Base-by-base conservation (phyloP, 768 basidiomycete species). In the Mycena crocata region DNA sequence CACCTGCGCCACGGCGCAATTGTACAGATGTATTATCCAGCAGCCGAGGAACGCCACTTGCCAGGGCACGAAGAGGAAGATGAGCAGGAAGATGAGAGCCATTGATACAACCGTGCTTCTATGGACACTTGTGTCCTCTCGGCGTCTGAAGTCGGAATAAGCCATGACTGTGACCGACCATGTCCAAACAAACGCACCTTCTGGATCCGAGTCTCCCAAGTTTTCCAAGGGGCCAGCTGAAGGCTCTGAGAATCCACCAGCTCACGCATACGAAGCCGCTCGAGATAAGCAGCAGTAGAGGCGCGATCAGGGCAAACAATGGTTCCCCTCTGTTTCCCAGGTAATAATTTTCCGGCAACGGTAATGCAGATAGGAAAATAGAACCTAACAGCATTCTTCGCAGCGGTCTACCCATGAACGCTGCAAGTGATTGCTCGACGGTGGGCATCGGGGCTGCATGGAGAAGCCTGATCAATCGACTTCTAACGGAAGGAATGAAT, bases 41-140 rank as follows among this genome's bases (percentile, higher is more conserved):
- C 90, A 90, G 23, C 93, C 90, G 26, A 97, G 84, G 78, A 92
- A 96, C 6, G 92, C 95, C 13, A 96, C 92, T 78, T 98, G 96
- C 89, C 94, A 95, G 0, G 96, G 96, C n/a, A 96, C 82, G 57
- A 95, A 79, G 40, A 93, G 68, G 64, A 91, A 86, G 40, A 96
- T 89, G n/a, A 90, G 79, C 19, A 85, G 68, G 55, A 90, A 83
- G 35, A 96, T 84, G 23, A 91, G 52, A 9, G 74, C 68, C 76
- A 94, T 86, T 8, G 92, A 91, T 8, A 89, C 44, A 28, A 90
- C 31, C 4, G 86, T 87, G 71, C 82, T 82, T 65, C 83, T 80
- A 34, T 80, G 82, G 50, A 86, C 77, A 28, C 82, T 77, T 7
- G 70, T 54, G 28, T 78, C 78, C 66, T 84, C 82, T 26, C 73